A percentile compares a stretch with the other conserved stretches of the same genome.
Evolutionary conservation across 768 basidiomycete genomes (phyloP).

Genomic region (Boletus vinaceobasis): DNA sequence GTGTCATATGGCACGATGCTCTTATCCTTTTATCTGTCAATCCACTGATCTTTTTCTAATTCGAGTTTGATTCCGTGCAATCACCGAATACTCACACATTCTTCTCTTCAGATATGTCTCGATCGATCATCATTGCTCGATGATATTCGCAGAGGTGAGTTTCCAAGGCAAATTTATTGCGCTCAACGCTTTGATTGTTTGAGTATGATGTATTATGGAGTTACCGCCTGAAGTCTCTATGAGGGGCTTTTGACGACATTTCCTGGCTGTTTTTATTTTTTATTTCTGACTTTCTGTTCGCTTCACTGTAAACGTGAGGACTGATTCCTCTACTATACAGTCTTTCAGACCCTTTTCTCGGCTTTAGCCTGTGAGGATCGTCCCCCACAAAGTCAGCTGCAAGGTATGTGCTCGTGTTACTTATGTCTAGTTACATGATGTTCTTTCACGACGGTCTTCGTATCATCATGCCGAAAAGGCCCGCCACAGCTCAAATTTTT

Average conservation of each 20-base stretch:
- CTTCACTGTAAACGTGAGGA: background rate
- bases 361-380: background rate
- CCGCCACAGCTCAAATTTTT: slow-evolving; percentile 81
- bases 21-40: slow-evolving; percentile 54
- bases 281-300: slow-evolving; percentile 45
- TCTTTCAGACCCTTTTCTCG: background rate
- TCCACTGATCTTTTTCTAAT: slow-evolving; percentile 50
- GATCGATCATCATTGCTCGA: background rate
- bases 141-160: slow-evolving; percentile 3
- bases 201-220: slow-evolving; percentile 48
- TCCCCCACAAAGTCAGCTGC: background rate
- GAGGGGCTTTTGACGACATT: slow-evolving; percentile 57
- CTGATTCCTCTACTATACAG: background rate
- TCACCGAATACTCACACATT: background rate
- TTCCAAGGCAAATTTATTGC: background rate
- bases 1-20: slow-evolving; percentile 65
- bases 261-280: slow-evolving; percentile 75
- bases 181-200: background rate
- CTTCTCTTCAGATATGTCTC: slow-evolving; percentile 1
- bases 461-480: slow-evolving; percentile 82
- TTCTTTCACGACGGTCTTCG: slow-evolving; percentile 85
- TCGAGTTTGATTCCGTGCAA: background rate
- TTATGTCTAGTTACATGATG: slow-evolving; percentile 12
- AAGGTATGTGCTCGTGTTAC: slow-evolving; percentile 8
- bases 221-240: slow-evolving; percentile 74